These are phyloP conservation scores for Diophrys appendiculata DNA, from an alignment of 73 alveolate genomes.

Conservation along the genomic window DNA sequence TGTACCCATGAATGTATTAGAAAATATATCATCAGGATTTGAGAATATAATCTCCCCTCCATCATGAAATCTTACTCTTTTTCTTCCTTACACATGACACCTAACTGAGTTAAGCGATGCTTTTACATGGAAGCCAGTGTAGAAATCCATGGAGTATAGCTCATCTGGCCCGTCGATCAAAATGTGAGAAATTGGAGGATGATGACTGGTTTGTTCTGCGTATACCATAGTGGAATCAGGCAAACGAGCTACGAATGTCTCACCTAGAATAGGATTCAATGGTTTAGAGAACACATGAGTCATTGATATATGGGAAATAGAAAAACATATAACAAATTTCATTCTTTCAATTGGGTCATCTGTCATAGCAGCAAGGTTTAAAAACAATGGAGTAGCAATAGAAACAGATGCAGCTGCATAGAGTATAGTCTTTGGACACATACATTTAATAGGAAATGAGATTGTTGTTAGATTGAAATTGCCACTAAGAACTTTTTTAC, in stretches of 20 bases:
- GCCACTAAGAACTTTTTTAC: conserved; percentile 74
- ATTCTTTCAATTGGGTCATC: conserved; percentile 25
- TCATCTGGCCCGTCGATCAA: conserved; percentile 77
- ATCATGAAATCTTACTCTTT: conserved; percentile 69
- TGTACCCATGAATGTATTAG: conserved; percentile 81
- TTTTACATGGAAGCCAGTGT: conserved; percentile 71
- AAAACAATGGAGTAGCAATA: conserved; percentile 7
- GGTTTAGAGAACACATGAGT: conserved; percentile 27
- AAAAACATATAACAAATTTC: conserved; percentile 5
- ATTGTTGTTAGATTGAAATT: conserved; percentile 69
- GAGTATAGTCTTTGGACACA: conserved; percentile 39
- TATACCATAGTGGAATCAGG: conserved; percentile 94
- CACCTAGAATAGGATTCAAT: conserved; percentile 84
- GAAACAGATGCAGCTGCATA: conserved; percentile 9
- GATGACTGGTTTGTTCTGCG: conserved; percentile 94
- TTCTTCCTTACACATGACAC: conserved; percentile 63
- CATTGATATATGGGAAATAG: conserved; percentile 2
- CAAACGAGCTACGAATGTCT: conserved; percentile 88
- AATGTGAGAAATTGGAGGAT: conserved; percentile 87
- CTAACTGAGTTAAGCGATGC: conserved; percentile 82
- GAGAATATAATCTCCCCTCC: conserved; percentile 60
- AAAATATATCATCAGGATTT: conserved; percentile 66
- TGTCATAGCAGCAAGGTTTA: conserved; percentile 7
- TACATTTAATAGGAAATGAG: conserved; percentile 83
- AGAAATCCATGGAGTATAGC: conserved; percentile 52